phyloP scores from a whole-genome alignment of 1,284 basidiomycete species.

The Rhodotorula sp. region DNA sequence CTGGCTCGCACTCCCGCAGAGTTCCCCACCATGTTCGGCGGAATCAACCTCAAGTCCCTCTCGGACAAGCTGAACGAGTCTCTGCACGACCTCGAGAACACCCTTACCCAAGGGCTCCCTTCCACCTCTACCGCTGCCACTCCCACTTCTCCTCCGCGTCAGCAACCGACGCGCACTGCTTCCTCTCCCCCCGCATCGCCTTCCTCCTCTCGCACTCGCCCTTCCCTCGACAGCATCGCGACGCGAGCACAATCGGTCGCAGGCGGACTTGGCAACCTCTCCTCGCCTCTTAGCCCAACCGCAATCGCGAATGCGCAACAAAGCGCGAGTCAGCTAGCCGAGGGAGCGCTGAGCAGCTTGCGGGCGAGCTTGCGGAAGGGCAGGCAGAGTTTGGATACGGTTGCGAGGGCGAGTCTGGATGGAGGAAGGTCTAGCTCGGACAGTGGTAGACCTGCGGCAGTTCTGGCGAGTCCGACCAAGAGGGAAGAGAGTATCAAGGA shows the following conservation, averaged over 20 bases:
- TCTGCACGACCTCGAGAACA: constrained; percentile 25
- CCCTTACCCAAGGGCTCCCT: background rate
- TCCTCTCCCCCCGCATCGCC: constrained; percentile 1
- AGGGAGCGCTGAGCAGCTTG: constrained; percentile 22
- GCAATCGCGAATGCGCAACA: constrained; percentile 20
- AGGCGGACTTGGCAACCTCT: background rate
- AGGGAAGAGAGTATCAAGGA: constrained; percentile 10
- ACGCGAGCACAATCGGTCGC: constrained; percentile 1
- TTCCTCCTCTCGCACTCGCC: background rate
- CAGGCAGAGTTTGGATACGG: constrained; percentile 24
- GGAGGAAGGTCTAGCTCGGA: background rate
- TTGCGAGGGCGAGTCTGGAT: background rate
- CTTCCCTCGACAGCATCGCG: constrained; percentile 4
- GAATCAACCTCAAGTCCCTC: constrained; percentile 26
- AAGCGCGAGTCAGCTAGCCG: constrained; percentile 28
- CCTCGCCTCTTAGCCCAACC: constrained; percentile 9
- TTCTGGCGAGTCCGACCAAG: background rate
- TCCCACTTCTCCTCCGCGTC: background rate
- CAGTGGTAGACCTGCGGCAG: background rate
- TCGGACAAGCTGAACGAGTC: constrained; percentile 20
- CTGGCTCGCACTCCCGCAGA: no score
- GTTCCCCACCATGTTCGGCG: constrained; percentile 5
- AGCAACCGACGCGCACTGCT: background rate
- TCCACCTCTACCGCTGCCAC: background rate
- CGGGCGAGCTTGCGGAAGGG: constrained; percentile 26